Conservation (phyloP, 2,329 filamentous ascomycete species). For the Colletotrichum sp. region DNA sequence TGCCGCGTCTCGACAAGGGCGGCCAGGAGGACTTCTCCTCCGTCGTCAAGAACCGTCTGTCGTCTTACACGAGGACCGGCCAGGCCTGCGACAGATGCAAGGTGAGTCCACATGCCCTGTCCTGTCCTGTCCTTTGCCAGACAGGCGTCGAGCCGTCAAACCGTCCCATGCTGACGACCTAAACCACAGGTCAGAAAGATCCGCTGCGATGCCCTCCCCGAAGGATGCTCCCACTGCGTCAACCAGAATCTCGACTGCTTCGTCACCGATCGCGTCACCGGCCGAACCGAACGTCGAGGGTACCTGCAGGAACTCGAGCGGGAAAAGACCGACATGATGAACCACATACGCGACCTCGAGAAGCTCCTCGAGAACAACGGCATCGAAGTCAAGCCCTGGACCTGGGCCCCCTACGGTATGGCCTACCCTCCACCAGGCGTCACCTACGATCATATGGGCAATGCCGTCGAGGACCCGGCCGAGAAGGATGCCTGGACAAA, state of each 20-base stretch:
- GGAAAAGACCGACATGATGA: slow-evolving; percentile 71
- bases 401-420: slow-evolving; percentile 14
- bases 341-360: slow-evolving; percentile 72
- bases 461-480: slow-evolving; percentile 24
- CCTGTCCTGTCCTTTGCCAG: not conserved
- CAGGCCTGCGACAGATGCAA: slow-evolving; percentile 92
- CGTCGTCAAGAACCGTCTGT: slow-evolving; percentile 60
- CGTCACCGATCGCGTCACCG: slow-evolving; percentile 87
- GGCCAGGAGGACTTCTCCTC: slow-evolving; percentile 56
- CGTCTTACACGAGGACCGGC: slow-evolving; percentile 69
- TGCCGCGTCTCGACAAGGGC: slow-evolving; percentile 53
- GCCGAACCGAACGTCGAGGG: slow-evolving; percentile 78
- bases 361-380: slow-evolving; percentile 66
- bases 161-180: not conserved
- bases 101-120: slow-evolving; percentile 48
- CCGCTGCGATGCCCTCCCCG: slow-evolving; percentile 79
- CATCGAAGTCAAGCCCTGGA: slow-evolving; percentile 63
- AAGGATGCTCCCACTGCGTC: slow-evolving; percentile 82
- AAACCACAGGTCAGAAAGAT: slow-evolving; percentile 78
- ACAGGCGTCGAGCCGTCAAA: not conserved
- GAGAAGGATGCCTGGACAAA: slow-evolving; percentile 35
- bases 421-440: slow-evolving; percentile 26
- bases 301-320: slow-evolving; percentile 79
- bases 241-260: slow-evolving; percentile 79
- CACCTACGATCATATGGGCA: slow-evolving; percentile 29